Conservation (phyloP, 2,329 filamentous ascomycete genomes). For the Colletotrichum melonis region DNA sequence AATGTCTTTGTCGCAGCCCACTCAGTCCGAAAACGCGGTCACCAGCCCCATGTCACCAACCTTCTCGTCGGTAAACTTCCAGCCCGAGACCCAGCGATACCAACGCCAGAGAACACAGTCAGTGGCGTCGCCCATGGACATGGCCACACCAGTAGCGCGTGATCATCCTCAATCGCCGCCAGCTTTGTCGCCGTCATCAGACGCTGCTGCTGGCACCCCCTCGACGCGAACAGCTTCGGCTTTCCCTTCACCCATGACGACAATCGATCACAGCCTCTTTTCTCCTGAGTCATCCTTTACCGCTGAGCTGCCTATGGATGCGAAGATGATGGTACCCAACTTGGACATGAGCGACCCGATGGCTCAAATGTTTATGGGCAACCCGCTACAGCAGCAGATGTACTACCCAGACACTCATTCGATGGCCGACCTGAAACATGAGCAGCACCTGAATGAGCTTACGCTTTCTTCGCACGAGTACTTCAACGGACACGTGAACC, state of each 20-base stretch:
- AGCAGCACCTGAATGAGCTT: not conserved
- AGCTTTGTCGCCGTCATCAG: constrained; percentile 42
- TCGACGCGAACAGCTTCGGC: constrained; percentile 40
- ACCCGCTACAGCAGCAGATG: constrained; percentile 19
- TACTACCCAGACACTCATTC: constrained; percentile 16
- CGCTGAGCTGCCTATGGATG: constrained; percentile 53
- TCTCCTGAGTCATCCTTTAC: constrained; percentile 52
- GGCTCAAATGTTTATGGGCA: constrained; percentile 30
- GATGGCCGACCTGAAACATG: constrained; percentile 20
- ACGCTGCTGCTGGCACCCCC: constrained; percentile 13
- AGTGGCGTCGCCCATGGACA: constrained; percentile 33
- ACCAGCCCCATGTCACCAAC: constrained; percentile 20
- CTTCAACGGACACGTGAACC: constrained; percentile 25
- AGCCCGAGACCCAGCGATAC: constrained; percentile 38
- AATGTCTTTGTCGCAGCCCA: constrained; percentile 2
- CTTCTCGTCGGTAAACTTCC: constrained; percentile 28
- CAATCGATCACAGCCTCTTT: constrained; percentile 40
- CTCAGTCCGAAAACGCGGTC: not conserved
- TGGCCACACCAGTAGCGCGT: constrained; percentile 31
- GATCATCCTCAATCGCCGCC: constrained; percentile 41
- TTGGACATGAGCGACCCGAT: constrained; percentile 44
- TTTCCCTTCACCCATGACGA: constrained; percentile 38
- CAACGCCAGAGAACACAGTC: constrained; percentile 16
- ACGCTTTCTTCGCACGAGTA: constrained; percentile 18
- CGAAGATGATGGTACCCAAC: constrained; percentile 53